phyloP scores from a whole-genome alignment of 2,329 filamentous ascomycete species.

The Fusarium denticulatum region DNA sequence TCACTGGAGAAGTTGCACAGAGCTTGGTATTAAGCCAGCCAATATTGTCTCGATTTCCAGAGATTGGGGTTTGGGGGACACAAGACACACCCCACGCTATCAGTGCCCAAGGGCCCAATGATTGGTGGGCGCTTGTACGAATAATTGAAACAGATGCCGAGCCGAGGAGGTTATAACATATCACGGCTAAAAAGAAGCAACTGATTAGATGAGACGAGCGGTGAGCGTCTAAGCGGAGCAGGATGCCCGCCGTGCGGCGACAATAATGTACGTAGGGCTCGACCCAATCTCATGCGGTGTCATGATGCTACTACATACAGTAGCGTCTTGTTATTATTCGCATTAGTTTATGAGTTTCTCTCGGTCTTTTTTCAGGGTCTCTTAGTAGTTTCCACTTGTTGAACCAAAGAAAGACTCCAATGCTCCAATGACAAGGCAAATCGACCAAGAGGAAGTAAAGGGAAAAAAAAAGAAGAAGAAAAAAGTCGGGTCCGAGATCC shows the following conservation, averaged over 20 bases:
- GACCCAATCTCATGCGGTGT: constrained; percentile 11
- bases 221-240: constrained; percentile 23
- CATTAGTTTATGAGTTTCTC: not conserved
- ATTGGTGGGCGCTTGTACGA: constrained; percentile 24
- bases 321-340: not conserved
- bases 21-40: not conserved
- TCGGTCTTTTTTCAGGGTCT: constrained; percentile 22
- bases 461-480: not conserved
- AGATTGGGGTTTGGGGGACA: not conserved
- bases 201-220: constrained; percentile 14
- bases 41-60: not conserved
- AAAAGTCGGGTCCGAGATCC: not conserved
- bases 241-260: not conserved
- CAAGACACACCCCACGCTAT: constrained; percentile 6
- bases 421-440: not conserved
- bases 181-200: constrained; percentile 9
- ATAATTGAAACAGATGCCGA: constrained; percentile 6
- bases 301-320: not conserved
- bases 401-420: not conserved
- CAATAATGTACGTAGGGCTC: constrained; percentile 10
- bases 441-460: not conserved
- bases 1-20: constrained; percentile 10
- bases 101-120: constrained; percentile 11
- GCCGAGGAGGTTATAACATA: constrained; percentile 3
- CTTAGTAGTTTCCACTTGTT: not conserved